Evolutionary conservation across 1,284 basidiomycete species (phyloP).

Genomic region (Rhizoctonia solani): DNA sequence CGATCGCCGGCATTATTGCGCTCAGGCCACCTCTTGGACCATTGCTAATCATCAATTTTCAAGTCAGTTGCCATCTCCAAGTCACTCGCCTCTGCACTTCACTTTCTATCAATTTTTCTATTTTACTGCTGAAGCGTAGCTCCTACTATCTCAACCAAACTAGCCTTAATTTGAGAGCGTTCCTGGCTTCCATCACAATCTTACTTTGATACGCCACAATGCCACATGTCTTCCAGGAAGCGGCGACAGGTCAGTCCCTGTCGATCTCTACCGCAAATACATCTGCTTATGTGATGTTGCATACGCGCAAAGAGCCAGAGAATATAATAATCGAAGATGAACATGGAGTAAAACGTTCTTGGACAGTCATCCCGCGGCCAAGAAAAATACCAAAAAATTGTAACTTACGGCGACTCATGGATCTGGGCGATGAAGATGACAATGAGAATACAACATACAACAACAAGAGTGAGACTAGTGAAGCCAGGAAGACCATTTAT

Average conservation of each 20-base stretch:
- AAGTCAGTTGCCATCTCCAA: background rate
- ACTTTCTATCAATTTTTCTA: background rate
- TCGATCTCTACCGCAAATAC: too few species aligned
- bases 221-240: background rate
- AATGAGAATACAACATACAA: background rate
- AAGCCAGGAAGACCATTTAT: background rate
- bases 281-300: too few species aligned
- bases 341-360: background rate
- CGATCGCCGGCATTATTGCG: too few species aligned
- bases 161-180: background rate
- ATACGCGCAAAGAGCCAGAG: background rate
- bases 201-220: background rate
- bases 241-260: background rate
- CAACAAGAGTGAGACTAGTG: background rate
- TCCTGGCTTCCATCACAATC: background rate
- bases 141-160: background rate
- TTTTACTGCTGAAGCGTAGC: background rate
- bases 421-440: background rate
- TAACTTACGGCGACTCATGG: background rate
- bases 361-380: background rate
- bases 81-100: background rate
- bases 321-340: background rate
- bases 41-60: background rate
- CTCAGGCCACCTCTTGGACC: background rate
- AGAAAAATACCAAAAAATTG: background rate